Conservation (phyloP, 1,284 basidiomycete species). For the Cutaneotrichosporon mucoides region DNA sequence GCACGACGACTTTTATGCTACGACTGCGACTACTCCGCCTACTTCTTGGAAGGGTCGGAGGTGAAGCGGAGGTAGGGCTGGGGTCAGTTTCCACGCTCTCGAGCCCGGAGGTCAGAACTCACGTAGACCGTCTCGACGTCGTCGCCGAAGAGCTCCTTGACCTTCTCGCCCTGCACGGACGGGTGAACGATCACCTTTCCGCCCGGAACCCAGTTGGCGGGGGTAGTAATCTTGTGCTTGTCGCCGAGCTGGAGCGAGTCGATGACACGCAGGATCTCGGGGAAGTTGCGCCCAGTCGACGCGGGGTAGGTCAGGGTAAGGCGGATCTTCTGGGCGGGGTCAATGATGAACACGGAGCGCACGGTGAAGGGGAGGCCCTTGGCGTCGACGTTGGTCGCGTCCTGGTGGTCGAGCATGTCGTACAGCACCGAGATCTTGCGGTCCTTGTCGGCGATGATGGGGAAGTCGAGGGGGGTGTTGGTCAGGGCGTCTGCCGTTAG, state of each 20-base stretch:
- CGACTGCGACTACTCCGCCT: neutral
- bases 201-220: slow-evolving; percentile 1
- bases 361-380: slow-evolving; percentile 77
- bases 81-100: too few species aligned
- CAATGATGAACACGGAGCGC: slow-evolving; percentile 90
- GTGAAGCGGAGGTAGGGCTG: slow-evolving; percentile 55
- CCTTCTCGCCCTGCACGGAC: slow-evolving; percentile 78
- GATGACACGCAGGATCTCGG: slow-evolving; percentile 79
- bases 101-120: slow-evolving; percentile 12
- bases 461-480: slow-evolving; percentile 67
- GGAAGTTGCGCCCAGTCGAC: slow-evolving; percentile 58
- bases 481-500: slow-evolving; percentile 57
- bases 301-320: slow-evolving; percentile 88
- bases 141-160: slow-evolving; percentile 61
- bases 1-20: neutral
- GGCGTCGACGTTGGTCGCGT: slow-evolving; percentile 80
- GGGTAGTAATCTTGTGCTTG: slow-evolving; percentile 68
- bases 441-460: slow-evolving; percentile 91
- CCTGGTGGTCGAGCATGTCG: slow-evolving; percentile 87
- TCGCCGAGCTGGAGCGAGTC: slow-evolving; percentile 91
- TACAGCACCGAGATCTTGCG: slow-evolving; percentile 70
- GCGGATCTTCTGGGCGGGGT: slow-evolving; percentile 83
- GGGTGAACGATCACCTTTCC: slow-evolving; percentile 88
- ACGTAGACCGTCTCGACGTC: slow-evolving; percentile 51
- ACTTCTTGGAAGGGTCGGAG: slow-evolving; percentile 39